phyloP scores from a whole-genome alignment of 129 eudicot species.

The Saussurea involucrata region DNA sequence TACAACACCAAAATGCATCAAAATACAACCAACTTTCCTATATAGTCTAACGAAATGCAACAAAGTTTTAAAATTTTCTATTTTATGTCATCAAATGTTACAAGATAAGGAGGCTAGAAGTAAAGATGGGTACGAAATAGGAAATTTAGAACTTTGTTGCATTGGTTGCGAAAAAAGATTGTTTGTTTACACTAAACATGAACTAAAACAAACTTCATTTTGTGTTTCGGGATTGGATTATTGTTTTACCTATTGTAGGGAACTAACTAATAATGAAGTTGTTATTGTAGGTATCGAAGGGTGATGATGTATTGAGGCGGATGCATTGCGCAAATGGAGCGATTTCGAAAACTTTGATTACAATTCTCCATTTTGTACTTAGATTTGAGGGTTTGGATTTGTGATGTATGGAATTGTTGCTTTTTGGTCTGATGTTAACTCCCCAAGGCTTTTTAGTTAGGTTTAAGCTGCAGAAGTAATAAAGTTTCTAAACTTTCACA shows the following conservation, averaged over 20 bases:
- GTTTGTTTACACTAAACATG: neutral
- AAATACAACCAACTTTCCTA: neutral
- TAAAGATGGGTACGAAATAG: neutral
- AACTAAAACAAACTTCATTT: too few relatives aligned
- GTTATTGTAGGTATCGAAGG: constrained; percentile 6
- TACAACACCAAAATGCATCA: neutral
- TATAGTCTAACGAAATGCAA: neutral
- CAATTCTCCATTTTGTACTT: neutral
- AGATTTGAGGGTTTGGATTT: neutral
- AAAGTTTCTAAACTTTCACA: neutral
- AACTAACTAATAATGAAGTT: constrained; percentile 2
- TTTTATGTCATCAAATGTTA: neutral
- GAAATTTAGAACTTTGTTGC: neutral
- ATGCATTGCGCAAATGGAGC: neutral
- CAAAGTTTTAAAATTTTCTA: neutral
- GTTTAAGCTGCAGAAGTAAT: neutral
- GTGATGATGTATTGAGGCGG: constrained; percentile 16
- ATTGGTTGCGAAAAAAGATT: too few relatives aligned
- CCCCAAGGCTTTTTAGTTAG: neutral
- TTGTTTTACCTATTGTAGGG: neutral
- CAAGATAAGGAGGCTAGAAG: neutral
- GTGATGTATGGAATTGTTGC: neutral
- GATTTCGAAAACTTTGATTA: neutral
- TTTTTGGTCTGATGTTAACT: neutral
- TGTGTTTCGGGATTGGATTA: neutral